A percentile compares a stretch with the other conserved stretches of the same genome.
These are phyloP conservation scores for Pharus latifolius DNA, from an alignment of 176 grass and related monocot species.

Conservation along the genomic window DNA sequence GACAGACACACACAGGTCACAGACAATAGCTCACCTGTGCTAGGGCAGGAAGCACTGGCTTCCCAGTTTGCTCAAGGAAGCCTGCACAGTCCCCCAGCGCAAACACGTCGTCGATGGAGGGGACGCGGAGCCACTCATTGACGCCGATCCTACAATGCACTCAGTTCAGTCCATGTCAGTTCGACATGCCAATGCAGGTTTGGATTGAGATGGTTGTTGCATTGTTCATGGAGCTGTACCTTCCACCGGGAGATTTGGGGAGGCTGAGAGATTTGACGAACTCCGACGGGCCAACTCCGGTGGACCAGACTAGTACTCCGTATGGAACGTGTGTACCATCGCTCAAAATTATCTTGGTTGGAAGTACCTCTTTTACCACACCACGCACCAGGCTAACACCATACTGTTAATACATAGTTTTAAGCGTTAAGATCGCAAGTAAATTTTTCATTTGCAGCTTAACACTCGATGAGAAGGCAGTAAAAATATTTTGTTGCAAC, in stretches of 20 bases:
- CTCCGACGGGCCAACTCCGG: slow-evolving; percentile 72
- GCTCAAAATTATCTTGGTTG: slow-evolving; percentile 45
- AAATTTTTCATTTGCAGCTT: not conserved
- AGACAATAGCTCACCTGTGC: slow-evolving; percentile 61
- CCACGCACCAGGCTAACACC: slow-evolving; percentile 71
- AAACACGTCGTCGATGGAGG: slow-evolving; percentile 62
- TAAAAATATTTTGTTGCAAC: not conserved
- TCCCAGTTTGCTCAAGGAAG: slow-evolving; percentile 65
- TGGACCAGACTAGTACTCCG: slow-evolving; percentile 87
- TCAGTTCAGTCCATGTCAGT: not conserved
- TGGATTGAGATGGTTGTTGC: no score
- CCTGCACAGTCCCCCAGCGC: slow-evolving; percentile 93
- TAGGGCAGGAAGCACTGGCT: slow-evolving; percentile 74
- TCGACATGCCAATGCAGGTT: not conserved
- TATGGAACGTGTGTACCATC: slow-evolving; percentile 66
- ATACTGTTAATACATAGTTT: slow-evolving; percentile 27
- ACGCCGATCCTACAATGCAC: slow-evolving; percentile 52
- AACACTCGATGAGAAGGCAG: not conserved
- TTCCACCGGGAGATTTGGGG: slow-evolving; percentile 63
- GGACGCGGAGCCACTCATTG: slow-evolving; percentile 75
- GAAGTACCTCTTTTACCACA: slow-evolving; percentile 66
- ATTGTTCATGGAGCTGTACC: not conserved
- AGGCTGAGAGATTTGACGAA: slow-evolving; percentile 53
- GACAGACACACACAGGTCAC: not conserved
- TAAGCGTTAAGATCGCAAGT: not conserved